A percentile compares a stretch with the other conserved stretches of the same genome.
Conservation (phyloP, 768 basidiomycete genomes). For the Boletales sp. region DNA sequence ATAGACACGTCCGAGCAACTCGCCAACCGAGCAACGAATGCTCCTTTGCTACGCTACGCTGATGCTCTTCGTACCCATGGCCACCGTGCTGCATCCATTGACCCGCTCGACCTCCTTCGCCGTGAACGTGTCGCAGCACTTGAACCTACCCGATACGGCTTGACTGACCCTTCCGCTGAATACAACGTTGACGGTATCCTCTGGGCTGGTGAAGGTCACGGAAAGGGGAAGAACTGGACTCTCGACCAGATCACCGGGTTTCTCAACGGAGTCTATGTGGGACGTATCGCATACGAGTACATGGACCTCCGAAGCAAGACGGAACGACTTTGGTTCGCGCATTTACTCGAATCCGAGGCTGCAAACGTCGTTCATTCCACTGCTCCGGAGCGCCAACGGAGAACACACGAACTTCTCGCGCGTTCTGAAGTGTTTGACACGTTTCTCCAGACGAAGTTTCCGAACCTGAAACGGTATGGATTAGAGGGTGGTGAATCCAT, state of each 20-base stretch:
- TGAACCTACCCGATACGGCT: conserved; percentile 72
- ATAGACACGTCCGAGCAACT: conserved; percentile 66
- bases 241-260: conserved; percentile 68
- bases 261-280: conserved; percentile 73
- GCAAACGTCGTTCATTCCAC: conserved; percentile 29
- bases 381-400: conserved; percentile 41
- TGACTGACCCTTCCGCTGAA: conserved; percentile 45
- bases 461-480: conserved; percentile 83
- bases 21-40: conserved; percentile 65
- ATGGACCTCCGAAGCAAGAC: conserved; percentile 87
- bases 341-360: conserved; percentile 62
- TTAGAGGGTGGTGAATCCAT: conserved; percentile 93
- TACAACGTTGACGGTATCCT: conserved; percentile 81
- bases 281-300: conserved; percentile 86
- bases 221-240: conserved; percentile 50
- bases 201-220: conserved; percentile 48
- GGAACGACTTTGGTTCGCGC: conserved; percentile 87
- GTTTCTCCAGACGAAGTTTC: conserved; percentile 85
- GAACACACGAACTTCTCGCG: conserved; percentile 66
- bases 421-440: conserved; percentile 80
- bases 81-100: conserved; percentile 81
- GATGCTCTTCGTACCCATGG: conserved; percentile 85
- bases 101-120: conserved; percentile 84
- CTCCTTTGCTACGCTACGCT: conserved; percentile 80
- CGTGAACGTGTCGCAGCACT: conserved; percentile 79